Evolutionary conservation across 2,329 filamentous ascomycete genomes (phyloP).

Genomic region (Penicillium hordei): DNA sequence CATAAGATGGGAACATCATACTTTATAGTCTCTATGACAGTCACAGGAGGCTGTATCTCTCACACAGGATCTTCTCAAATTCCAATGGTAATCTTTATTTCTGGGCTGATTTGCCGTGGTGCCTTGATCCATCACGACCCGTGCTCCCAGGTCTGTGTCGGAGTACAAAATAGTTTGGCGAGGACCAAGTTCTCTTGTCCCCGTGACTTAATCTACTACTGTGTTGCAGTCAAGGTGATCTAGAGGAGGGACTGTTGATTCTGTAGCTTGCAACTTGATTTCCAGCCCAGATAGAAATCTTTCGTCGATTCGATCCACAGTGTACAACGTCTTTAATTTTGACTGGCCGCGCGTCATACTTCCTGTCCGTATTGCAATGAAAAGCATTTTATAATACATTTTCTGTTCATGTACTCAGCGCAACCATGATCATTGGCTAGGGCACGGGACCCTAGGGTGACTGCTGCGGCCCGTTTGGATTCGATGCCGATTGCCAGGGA

Average conservation of each 20-base stretch:
- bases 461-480: constrained; percentile 16
- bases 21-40: constrained; percentile 14
- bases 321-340: constrained; percentile 12
- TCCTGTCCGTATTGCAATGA: constrained; percentile 17
- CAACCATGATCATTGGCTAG: not conserved
- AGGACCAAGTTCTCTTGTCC: constrained; percentile 2
- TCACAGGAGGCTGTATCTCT: not conserved
- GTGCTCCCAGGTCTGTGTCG: constrained; percentile 11
- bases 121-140: constrained; percentile 17
- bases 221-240: not conserved
- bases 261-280: constrained; percentile 8
- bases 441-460: constrained; percentile 10
- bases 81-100: constrained; percentile 13
- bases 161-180: constrained; percentile 16
- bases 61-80: constrained; percentile 3
- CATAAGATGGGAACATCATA: constrained; percentile 2
- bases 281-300: constrained; percentile 16
- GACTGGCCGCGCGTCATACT: constrained; percentile 25
- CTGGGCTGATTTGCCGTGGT: constrained; percentile 13
- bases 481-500: constrained; percentile 1
- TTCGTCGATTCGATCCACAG: constrained; percentile 9
- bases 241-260: not conserved
- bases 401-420: not conserved
- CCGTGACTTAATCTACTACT: not conserved
- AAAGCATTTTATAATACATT: constrained; percentile 1